These are phyloP conservation scores for Lentinula guzmanii DNA, from an alignment of 768 basidiomycete genomes.

Conservation along the genomic window DNA sequence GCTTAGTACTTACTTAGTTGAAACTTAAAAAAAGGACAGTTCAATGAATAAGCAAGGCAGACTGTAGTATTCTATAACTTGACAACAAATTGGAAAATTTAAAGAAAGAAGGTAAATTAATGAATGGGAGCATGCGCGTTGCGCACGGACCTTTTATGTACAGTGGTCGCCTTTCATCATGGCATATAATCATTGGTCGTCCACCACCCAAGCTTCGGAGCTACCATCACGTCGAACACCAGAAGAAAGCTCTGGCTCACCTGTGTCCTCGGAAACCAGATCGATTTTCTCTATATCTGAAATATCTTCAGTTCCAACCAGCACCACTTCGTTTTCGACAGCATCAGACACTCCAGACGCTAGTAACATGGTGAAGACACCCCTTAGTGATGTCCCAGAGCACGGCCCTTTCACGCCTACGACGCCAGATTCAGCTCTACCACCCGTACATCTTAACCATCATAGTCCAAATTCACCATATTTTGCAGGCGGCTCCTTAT, in stretches of 20 bases:
- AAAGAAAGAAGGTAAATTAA: background rate
- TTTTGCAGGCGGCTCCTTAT: slow-evolving; percentile 26
- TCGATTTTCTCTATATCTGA: background rate
- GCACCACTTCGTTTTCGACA: background rate
- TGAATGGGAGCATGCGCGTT: background rate
- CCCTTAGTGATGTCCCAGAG: slow-evolving; percentile 26
- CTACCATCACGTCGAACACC: background rate
- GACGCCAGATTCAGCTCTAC: background rate
- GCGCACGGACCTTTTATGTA: background rate
- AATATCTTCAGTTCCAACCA: background rate
- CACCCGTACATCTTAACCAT: background rate
- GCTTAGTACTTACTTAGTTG: too few relatives aligned
- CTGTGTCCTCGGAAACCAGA: background rate
- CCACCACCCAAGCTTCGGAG: background rate
- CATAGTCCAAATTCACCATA: slow-evolving; percentile 28
- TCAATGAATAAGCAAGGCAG: too few relatives aligned
- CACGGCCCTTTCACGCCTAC: slow-evolving; percentile 14
- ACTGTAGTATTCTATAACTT: too few relatives aligned
- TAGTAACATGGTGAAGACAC: background rate
- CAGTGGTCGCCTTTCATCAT: background rate
- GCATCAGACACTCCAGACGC: background rate
- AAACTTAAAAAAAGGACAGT: too few relatives aligned
- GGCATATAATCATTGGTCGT: background rate
- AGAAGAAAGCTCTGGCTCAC: background rate
- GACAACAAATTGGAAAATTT: too few relatives aligned